These are phyloP conservation scores for Eutrema heterophyllum DNA, from an alignment of 345 rosid genomes.

Conservation along the genomic window DNA sequence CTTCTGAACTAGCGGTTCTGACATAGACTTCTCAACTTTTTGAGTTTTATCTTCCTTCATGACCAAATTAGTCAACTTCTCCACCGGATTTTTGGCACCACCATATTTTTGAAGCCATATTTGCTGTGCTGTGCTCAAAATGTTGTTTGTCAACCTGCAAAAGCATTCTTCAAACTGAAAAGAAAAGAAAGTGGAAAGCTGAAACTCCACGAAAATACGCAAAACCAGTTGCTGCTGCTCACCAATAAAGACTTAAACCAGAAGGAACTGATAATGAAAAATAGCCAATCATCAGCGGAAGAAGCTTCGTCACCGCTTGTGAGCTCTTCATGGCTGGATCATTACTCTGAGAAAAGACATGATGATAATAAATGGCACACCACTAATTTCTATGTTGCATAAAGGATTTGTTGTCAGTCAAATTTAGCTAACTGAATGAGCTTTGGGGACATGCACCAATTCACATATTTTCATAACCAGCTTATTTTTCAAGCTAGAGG, in stretches of 20 bases:
- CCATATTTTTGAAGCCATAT: constrained; percentile 93
- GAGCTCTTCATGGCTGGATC: constrained; percentile 90
- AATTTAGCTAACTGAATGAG: background rate
- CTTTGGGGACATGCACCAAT: background rate
- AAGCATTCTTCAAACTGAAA: constrained; percentile 7
- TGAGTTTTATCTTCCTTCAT: constrained; percentile 37
- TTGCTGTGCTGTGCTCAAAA: constrained; percentile 84
- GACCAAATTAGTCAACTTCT: constrained; percentile 39
- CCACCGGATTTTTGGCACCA: constrained; percentile 58
- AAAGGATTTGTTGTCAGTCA: background rate
- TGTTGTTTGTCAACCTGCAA: constrained; percentile 85
- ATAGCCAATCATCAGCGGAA: constrained; percentile 89
- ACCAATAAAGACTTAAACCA: constrained; percentile 97
- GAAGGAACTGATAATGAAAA: constrained; percentile 98
- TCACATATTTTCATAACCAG: background rate
- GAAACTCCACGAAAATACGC: background rate
- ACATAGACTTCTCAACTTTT: constrained; percentile 36
- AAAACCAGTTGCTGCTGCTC: constrained; percentile 31
- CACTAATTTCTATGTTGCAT: background rate
- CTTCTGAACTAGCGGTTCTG: constrained; percentile 38
- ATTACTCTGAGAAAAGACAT: constrained; percentile 46
- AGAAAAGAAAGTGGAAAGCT: background rate
- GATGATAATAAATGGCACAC: background rate
- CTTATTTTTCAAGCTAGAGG: background rate
- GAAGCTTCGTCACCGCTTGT: constrained; percentile 75